Percentiles rank a stretch among this genome's conserved stretches.
Conservation (phyloP, 2,329 filamentous ascomycete species). For the Botryotinia convoluta region DNA sequence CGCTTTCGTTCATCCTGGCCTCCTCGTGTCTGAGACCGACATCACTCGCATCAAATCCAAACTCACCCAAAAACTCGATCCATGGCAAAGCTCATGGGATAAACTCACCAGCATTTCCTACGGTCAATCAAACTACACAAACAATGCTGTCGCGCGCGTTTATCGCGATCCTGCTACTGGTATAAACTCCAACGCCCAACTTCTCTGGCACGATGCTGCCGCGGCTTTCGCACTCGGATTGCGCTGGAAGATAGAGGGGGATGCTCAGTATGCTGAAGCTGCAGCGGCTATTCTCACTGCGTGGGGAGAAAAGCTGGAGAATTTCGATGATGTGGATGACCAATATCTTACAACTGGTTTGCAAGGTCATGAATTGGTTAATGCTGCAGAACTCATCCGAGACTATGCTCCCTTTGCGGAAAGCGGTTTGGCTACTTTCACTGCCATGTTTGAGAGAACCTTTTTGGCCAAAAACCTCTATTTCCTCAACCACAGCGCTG, state of each 20-base stretch:
- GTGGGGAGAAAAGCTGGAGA: neutral
- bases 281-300: neutral
- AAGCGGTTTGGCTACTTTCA: neutral
- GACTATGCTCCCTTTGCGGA: neutral
- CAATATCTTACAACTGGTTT: neutral
- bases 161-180: neutral
- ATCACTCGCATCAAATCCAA: constrained; percentile 10
- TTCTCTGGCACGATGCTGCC: neutral
- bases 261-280: constrained; percentile 3
- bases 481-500: neutral
- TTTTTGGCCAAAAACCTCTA: neutral
- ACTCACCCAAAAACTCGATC: constrained; percentile 12
- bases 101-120: constrained; percentile 14
- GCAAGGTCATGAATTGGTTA: neutral
- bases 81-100: constrained; percentile 18
- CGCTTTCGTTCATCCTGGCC: neutral
- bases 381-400: neutral
- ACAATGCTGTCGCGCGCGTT: neutral
- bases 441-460: neutral
- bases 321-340: neutral
- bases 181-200: neutral
- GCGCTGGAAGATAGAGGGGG: neutral
- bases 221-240: neutral
- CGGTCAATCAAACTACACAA: neutral
- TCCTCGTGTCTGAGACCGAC: neutral